phyloP scores from a whole-genome alignment of 768 basidiomycete species.

The Pleurotus sapidus region DNA sequence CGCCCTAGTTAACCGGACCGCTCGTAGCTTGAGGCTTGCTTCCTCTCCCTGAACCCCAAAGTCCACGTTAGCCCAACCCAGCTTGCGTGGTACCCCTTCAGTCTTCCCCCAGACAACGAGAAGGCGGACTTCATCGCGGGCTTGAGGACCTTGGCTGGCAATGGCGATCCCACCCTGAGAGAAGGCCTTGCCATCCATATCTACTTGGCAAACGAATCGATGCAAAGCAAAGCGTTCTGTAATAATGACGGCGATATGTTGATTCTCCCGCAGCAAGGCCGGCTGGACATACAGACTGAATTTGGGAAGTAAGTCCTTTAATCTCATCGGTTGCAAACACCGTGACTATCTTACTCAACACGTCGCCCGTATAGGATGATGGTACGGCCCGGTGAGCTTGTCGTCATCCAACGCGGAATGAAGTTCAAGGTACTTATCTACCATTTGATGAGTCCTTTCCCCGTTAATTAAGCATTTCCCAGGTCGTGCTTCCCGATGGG shows the following conservation, averaged over 20 bases:
- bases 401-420: constrained; percentile 64
- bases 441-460: neutral
- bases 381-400: constrained; percentile 62
- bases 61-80: constrained; percentile 63
- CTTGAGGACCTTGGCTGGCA: constrained; percentile 61
- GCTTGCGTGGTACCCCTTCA: constrained; percentile 64
- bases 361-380: constrained; percentile 39
- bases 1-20: neutral
- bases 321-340: neutral
- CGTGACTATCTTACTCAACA: neutral
- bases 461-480: neutral
- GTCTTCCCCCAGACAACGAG: constrained; percentile 38
- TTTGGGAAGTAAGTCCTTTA: constrained; percentile 50
- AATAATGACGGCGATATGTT: constrained; percentile 67
- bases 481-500: constrained; percentile 54
- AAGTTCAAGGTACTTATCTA: constrained; percentile 52
- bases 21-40: constrained; percentile 56
- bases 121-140: constrained; percentile 56
- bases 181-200: constrained; percentile 67
- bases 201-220: constrained; percentile 56
- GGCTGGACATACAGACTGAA: constrained; percentile 68
- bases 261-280: constrained; percentile 62
- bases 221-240: constrained; percentile 59
- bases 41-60: constrained; percentile 56
- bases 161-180: constrained; percentile 58